Conservation (phyloP, 2,329 filamentous ascomycete genomes). For the Ophiostoma angusticollis region DNA sequence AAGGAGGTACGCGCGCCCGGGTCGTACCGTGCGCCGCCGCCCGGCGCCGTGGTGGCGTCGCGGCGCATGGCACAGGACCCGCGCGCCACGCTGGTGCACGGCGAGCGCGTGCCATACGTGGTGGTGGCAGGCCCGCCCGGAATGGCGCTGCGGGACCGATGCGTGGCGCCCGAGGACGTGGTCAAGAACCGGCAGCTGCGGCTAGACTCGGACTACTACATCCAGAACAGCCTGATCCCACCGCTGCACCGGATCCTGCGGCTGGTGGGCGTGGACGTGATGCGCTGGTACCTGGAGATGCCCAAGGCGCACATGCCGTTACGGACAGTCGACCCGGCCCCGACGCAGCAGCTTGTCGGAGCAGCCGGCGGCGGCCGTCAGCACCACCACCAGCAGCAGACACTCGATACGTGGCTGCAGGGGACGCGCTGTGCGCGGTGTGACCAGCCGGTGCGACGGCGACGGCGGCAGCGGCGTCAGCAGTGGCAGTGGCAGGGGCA, state of each 20-base stretch:
- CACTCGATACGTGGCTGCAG: slow-evolving; percentile 88
- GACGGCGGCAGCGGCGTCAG: slow-evolving; percentile 13
- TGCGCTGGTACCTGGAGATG: slow-evolving; percentile 93
- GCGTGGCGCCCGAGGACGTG: slow-evolving; percentile 74
- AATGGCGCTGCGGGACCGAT: slow-evolving; percentile 74
- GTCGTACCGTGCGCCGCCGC: slow-evolving; percentile 71
- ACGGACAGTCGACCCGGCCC: slow-evolving; percentile 28
- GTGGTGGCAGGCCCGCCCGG: slow-evolving; percentile 81
- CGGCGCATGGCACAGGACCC: slow-evolving; percentile 78
- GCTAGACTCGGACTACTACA: slow-evolving; percentile 93
- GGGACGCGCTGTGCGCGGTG: slow-evolving; percentile 71
- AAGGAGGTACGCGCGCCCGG: slow-evolving; percentile 67
- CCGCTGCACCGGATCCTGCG: slow-evolving; percentile 95
- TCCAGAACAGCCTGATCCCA: slow-evolving; percentile 87
- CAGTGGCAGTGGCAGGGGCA: neutral
- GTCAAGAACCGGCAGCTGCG: slow-evolving; percentile 57
- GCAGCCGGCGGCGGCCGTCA: slow-evolving; percentile 17
- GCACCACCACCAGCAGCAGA: no score
- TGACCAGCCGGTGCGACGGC: slow-evolving; percentile 34
- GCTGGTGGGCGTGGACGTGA: slow-evolving; percentile 74
- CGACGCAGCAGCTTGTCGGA: slow-evolving; percentile 11
- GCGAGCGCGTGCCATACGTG: slow-evolving; percentile 89
- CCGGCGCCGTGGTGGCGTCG: slow-evolving; percentile 79
- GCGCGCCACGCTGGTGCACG: slow-evolving; percentile 81
- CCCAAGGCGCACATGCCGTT: slow-evolving; percentile 61